A percentile compares a stretch with the other conserved stretches of the same genome.
phyloP scores from a whole-genome alignment of 1,284 basidiomycete genomes.

The Fomitopsis betulina region DNA sequence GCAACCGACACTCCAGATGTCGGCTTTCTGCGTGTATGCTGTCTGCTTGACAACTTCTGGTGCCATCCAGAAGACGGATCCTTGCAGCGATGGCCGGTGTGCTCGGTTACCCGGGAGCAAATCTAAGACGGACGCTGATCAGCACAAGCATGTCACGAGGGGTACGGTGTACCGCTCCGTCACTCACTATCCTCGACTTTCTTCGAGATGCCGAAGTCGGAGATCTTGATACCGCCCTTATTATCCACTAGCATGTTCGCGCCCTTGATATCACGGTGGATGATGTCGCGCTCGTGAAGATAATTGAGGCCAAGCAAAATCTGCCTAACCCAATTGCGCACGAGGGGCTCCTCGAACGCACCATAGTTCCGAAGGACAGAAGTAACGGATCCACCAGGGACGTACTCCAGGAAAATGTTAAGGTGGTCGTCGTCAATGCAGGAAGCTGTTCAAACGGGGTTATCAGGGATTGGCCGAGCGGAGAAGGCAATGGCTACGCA shows the following conservation, averaged over 20 bases:
- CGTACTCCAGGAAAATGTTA: conserved; percentile 99
- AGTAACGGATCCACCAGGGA: conserved; percentile 95
- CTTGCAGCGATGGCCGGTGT: conserved; percentile 90
- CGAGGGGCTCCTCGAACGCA: conserved; percentile 93
- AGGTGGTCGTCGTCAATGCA: conserved; percentile 85
- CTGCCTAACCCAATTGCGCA: conserved; percentile 92
- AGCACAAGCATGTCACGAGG: conserved; percentile 4
- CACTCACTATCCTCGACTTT: conserved; percentile 91
- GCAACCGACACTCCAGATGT: conserved; percentile 99
- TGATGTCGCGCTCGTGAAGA: conserved; percentile 91
- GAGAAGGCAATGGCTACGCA: conserved; percentile 34
- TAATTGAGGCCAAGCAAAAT: conserved; percentile 92
- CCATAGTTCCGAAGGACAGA: conserved; percentile 92
- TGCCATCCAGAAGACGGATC: conserved; percentile 99
- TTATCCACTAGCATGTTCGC: conserved; percentile 98
- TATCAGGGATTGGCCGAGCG: not conserved
- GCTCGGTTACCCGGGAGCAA: conserved; percentile 73
- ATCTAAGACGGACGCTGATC: conserved; percentile 42
- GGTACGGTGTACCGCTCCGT: not conserved
- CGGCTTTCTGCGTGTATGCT: conserved; percentile 89
- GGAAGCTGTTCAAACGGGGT: conserved; percentile 54
- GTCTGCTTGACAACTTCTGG: conserved; percentile 98
- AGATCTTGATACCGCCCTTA: conserved; percentile 97
- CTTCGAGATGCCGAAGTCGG: conserved; percentile 98
- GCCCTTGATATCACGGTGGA: conserved; percentile 98